Base-by-base conservation (phyloP, 1,139 yeast genomes). In the Debaryomyces nepalensis region DNA sequence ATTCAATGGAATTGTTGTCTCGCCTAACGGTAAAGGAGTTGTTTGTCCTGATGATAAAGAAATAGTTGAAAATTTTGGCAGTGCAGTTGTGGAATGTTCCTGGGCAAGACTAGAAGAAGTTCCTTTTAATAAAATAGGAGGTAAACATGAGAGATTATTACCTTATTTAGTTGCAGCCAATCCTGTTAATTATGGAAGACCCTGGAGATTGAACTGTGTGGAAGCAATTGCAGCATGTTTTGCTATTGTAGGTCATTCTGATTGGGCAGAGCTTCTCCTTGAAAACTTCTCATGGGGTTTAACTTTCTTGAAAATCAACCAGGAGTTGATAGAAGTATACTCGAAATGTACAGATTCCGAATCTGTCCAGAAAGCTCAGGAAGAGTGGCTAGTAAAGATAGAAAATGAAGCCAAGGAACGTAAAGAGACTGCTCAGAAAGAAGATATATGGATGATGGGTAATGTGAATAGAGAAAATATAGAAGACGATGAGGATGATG, bases 201-300 rank as follows among this genome's bases (percentile, higher is more conserved):
- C 99, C 0, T 91, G 98, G 99, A 80, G 84, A 54, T 70, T 93
- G 44, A 93, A 95, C 62, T 93, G 99, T 64, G 99, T 90, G 6
- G 99, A 93, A 59, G 99, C 99, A 0, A 66, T 95, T 32, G 99
- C 99, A 1, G 99, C 99, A 0, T 89, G 97, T 59, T 87, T 93
- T 59, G 97, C 97, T 2, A 91, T 93, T 48, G 93, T 90, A 0
- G 99, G 98, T 0, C 93, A 84, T 52, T 67, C 70, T 37, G 98
- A 91, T 52, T 89, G 95, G 95, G 99, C 99, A 0, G 80, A 75
- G 30, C 75, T 79, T 49, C 73, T 91, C 16, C 65, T 93, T 48
- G 75, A 81, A 39, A 82, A 90, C 58, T 93, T 93, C 59, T 84
- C 96, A 1, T 93, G 98, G 97, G 99, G 99, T 2, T 77, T 79